Conservation (phyloP, 495 filamentous ascomycete species). For the Penicillium cinerascens region DNA sequence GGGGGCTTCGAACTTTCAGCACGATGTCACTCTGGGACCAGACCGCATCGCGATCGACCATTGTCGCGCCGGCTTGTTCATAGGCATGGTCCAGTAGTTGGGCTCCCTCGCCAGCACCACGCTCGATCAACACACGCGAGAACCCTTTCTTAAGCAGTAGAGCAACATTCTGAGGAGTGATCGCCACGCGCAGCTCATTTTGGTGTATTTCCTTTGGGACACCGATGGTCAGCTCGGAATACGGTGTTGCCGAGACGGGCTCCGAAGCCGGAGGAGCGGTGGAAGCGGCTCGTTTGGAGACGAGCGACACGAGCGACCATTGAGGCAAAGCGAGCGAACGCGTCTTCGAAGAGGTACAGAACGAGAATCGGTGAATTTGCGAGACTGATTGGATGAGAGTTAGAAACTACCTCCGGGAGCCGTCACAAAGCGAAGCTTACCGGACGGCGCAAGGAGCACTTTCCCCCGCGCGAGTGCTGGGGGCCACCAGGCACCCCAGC, state of each 20-base stretch:
- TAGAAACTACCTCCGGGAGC: constrained; percentile 1
- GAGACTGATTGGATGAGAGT: constrained; percentile 12
- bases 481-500: constrained; percentile 29
- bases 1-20: constrained; percentile 73
- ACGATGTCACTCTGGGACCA: constrained; percentile 71
- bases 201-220: constrained; percentile 67
- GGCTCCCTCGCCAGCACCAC: constrained; percentile 68
- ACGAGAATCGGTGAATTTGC: constrained; percentile 11
- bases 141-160: constrained; percentile 78
- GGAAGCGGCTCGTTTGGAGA: constrained; percentile 25
- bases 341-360: constrained; percentile 8
- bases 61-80: constrained; percentile 64
- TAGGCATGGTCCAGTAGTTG: constrained; percentile 71
- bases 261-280: constrained; percentile 31
- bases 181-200: constrained; percentile 72
- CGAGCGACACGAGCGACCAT: constrained; percentile 15
- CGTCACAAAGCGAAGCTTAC: constrained; percentile 18
- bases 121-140: constrained; percentile 66
- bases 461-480: constrained; percentile 27
- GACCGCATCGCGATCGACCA: constrained; percentile 58
- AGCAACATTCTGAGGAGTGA: constrained; percentile 75
- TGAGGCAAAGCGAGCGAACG: constrained; percentile 3
- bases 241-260: constrained; percentile 61
- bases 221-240: constrained; percentile 64
- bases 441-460: constrained; percentile 16